Conservation (phyloP, 2,329 filamentous ascomycete species). For the Exophiala alcalophila region DNA sequence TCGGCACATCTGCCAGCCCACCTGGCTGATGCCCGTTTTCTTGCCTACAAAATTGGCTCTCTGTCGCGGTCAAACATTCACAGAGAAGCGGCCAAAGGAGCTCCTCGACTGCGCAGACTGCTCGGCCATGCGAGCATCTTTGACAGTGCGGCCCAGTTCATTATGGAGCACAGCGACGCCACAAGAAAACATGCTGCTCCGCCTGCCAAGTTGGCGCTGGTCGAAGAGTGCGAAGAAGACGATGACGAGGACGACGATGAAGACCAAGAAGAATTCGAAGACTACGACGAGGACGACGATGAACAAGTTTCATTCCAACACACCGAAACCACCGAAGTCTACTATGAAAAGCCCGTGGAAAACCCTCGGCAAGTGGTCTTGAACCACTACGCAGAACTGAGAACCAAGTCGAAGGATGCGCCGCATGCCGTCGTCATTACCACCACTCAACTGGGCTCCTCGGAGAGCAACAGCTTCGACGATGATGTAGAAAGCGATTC, state of each 20-base stretch:
- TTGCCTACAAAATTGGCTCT: conserved; percentile 22
- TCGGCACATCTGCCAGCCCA: not conserved
- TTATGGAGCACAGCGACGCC: conserved; percentile 14
- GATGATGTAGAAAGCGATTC: conserved; percentile 15
- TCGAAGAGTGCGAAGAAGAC: not conserved
- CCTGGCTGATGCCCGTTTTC: not conserved
- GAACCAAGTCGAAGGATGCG: not conserved
- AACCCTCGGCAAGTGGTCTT: not conserved
- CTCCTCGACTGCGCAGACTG: conserved; percentile 19
- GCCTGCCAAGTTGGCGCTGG: not conserved
- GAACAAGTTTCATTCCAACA: not conserved
- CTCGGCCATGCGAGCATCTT: conserved; percentile 21
- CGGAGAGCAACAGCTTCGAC: not conserved
- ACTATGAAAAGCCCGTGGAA: conserved; percentile 1
- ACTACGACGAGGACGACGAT: conserved; percentile 7
- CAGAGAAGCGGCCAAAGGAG: conserved; percentile 19
- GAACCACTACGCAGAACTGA: conserved; percentile 2
- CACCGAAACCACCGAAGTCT: not conserved
- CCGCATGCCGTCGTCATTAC: not conserved
- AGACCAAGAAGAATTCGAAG: not conserved
- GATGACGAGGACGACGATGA: not conserved
- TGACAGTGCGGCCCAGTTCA: conserved; percentile 20
- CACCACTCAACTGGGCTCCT: not conserved
- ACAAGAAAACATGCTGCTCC: not conserved
- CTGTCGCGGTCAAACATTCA: conserved; percentile 19